Base-by-base conservation (phyloP, 208 protist genomes). In the Leishmania arabica region DNA sequence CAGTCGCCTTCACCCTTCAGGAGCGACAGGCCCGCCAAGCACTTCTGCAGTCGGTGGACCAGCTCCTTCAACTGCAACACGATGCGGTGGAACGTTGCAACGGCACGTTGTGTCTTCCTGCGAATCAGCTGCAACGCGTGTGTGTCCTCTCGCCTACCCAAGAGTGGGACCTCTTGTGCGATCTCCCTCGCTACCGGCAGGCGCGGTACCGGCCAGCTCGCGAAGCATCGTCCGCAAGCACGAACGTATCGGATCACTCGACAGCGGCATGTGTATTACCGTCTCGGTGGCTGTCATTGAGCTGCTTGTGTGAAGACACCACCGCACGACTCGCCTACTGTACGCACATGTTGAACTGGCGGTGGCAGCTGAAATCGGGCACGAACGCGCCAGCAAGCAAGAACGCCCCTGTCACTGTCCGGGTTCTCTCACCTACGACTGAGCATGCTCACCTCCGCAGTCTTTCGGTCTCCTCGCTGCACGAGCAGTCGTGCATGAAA, bases 111-210 rank as follows among this genome's bases (percentile, higher is more conserved):
- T 62, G 56, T 6, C 31, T 45, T 69, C 19, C 64, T 49, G 54
- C 58, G 1, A 15, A 79, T 56, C 65, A 34, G 72, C 54, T 37
- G 27, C 83, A 77, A 45, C 75, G 53, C 37, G 54, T 84, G 15
- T 53, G 72, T 66, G 78, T 77, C 24, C 75, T 84, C 21, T 84
- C 80, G 11, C 74, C 75, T 51, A 85, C 89, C 7, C 82, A 89
- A 79, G 91, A 96, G 79, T 96, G 93, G 80, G 87, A 92, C 42
- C 84, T 90, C 17, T 69, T 96, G 54, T 93, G 91, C 77, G 75
- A 78, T 11, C 65, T 89, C 1, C 84, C 87, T 21, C 83, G 64
- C 9, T 54, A 93, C 37, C 82, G 89, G 34, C 79, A 74, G 19
- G 24, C 49, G 17, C 37, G 89, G 60, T 66, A 66, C 64, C 49